Percentiles rank a stretch among this genome's conserved stretches.
Conservation (phyloP, 2,329 filamentous ascomycete genomes). For the Ceratocystis harringtonii region DNA sequence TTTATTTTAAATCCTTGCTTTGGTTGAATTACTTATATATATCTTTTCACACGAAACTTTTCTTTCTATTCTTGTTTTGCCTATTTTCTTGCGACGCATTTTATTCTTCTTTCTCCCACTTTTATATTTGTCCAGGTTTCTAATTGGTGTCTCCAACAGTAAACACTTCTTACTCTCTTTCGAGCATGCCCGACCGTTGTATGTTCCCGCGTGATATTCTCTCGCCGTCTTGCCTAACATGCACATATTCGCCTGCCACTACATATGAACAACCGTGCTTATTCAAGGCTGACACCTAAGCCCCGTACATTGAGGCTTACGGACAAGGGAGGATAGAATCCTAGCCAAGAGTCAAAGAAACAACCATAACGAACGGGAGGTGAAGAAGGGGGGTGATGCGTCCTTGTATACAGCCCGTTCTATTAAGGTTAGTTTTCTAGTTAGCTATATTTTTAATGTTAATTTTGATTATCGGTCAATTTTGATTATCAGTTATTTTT, state of each 20-base stretch:
- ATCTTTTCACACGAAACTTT: neutral
- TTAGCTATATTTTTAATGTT: neutral
- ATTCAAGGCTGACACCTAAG: too few species aligned
- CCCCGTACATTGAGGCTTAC: too few species aligned
- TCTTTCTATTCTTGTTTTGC: neutral
- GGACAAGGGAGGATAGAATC: too few species aligned
- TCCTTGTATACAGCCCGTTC: neutral
- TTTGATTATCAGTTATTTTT: neutral
- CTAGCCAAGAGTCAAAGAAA: too few species aligned
- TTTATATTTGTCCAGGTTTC: conserved; percentile 12
- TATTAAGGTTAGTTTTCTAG: neutral
- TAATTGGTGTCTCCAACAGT: neutral
- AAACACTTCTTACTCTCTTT: neutral
- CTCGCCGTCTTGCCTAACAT: neutral
- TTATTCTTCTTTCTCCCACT: conserved; percentile 7
- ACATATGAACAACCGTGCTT: too few species aligned
- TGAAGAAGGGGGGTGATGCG: neutral
- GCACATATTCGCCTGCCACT: neutral
- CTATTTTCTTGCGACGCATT: neutral
- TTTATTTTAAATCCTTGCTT: neutral
- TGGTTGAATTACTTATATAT: neutral
- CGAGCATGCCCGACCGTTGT: neutral
- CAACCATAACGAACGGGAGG: neutral
- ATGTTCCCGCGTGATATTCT: neutral
- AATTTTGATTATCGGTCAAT: neutral